Conservation (phyloP, 2,329 filamentous ascomycete species). For the Fusarium siculi region DNA sequence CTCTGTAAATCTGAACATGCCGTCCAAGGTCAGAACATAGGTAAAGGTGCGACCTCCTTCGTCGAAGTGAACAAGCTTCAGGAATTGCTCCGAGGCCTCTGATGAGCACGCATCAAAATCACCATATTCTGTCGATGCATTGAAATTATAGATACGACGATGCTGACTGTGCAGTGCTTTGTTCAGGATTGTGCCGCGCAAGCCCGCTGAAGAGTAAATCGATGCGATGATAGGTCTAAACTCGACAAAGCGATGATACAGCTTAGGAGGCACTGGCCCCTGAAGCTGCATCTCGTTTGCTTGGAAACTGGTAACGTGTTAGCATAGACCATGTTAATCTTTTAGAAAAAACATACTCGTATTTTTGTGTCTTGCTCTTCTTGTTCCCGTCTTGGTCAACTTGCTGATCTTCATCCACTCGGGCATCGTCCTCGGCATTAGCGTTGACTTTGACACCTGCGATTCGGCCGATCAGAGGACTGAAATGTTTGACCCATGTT, state of each 20-base stretch:
- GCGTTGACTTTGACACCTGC: conserved; percentile 76
- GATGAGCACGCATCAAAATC: conserved; percentile 72
- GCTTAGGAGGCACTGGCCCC: conserved; percentile 80
- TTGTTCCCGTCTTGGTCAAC: conserved; percentile 44
- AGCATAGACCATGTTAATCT: conserved; percentile 2
- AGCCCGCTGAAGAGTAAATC: conserved; percentile 83
- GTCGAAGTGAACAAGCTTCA: conserved; percentile 87
- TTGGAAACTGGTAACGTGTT: conserved; percentile 74
- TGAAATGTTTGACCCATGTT: conserved; percentile 84
- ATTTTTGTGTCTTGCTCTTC: conserved; percentile 72
- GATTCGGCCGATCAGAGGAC: conserved; percentile 86
- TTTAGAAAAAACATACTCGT: conserved; percentile 70
- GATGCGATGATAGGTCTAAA: conserved; percentile 89
- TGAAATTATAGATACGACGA: conserved; percentile 87
- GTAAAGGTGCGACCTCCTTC: conserved; percentile 89
- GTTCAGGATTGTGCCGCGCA: conserved; percentile 83
- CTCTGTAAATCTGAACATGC: conserved; percentile 89
- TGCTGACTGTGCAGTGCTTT: conserved; percentile 92
- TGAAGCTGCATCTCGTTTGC: conserved; percentile 89
- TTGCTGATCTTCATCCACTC: conserved; percentile 36
- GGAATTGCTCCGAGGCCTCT: conserved; percentile 80
- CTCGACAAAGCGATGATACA: conserved; percentile 94
- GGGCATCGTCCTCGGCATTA: conserved; percentile 62
- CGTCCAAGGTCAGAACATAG: conserved; percentile 90
- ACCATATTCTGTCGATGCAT: conserved; percentile 78